Evolutionary conservation across 2,329 filamentous ascomycete genomes (phyloP), one percentile per base, ranked within the genome.

Genomic region (Pseudocercospora fuligena): DNA sequence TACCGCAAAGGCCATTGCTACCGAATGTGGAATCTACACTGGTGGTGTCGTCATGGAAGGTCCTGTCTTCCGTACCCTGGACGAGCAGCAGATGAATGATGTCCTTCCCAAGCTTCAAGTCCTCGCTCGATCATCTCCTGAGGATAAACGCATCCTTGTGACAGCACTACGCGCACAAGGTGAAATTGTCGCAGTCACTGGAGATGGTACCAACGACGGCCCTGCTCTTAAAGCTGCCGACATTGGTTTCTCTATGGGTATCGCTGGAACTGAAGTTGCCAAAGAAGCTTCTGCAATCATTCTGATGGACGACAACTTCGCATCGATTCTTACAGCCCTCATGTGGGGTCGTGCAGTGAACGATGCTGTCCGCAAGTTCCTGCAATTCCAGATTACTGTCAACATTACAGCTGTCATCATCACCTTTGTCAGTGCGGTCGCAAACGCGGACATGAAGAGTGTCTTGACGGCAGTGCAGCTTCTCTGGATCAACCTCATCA

Each of bases 401-500:
- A 97, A 97, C 83, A 89, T 97, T 71, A 97, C 94, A 2, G 94
- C 94, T 33, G 93, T 97, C 57, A 80, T 92, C 27, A 85, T 97
- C 65, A 95, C 93, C 0, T 97, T 97, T 74, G 89, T 97, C 66
- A 93, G 93, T 7, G 91, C 93, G 27, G 91, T 97, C 8, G 88
- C 90, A 33, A 93, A 86, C 77, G 76, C 77, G 0, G 81, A 88
- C 2, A 90, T 94, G 78, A 78, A 83, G 57, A 92, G 92, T 57
- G 93, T 97, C 27, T 82, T 97, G 62, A 95, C 88, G 2, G 93
- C 93, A 8, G 93, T 97, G 27, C 94, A 97, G 80, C 86, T 97
- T 72, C 89, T 97, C 46, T 97, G 93, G 93, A 93, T 97, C 74
- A 97, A 97, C 76, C 84, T 97, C 73, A 97, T 97, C 81, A 97